Evolutionary conservation across 139 green algal genomes (phyloP), one percentile per base, ranked within the genome.

Genomic region (Volvox reticuliferus): DNA sequence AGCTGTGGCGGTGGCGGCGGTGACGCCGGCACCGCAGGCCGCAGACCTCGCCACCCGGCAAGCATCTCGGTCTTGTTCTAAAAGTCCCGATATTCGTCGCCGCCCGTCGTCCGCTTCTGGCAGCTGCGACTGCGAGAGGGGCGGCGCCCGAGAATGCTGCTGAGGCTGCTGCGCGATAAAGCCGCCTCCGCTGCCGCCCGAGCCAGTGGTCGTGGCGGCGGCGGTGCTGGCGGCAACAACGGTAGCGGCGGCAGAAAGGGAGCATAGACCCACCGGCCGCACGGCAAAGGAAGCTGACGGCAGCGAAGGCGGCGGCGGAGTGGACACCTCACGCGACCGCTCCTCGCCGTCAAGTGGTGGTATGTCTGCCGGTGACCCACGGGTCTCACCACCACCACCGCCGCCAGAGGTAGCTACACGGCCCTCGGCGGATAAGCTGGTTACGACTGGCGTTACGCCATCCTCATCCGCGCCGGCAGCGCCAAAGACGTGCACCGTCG

Each of bases 241-340:
- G 32, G 30, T 55, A 0, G 18, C 37, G 69, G 19, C 83, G 67
- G 44, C 44, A 55, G 44, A 55, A 55, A 55, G 44, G 44, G 44
- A 55, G 9, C 44, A 55, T 14, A 14, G 44, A 55, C 82, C 82
- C 32, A 21, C 18, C 33, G 21, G 63, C 35, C 22, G 17, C 82
- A 1, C 82, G 32, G 82, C 82, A 65, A 76, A 35, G 12, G 35
- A 69, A 24, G 82, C 12, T 67, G 35, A n/a, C 33, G 62, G 55
- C 20, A 28, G 63, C 82, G 55, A 32, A 28, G 63, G 65, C 63
- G 55, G 63, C 20, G 63, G 65, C 30, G 83, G 67, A 21, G 82
- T 88, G 9, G 83, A 88, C 6, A 65, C 83, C 36, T 88, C 83
- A 1, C 67, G 67, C 13, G 83, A 88, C 35, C 36, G 22, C 67